These are phyloP conservation scores for Allantophomopsis cytisporea DNA, from an alignment of 2,329 filamentous ascomycete genomes.

Conservation along the genomic window DNA sequence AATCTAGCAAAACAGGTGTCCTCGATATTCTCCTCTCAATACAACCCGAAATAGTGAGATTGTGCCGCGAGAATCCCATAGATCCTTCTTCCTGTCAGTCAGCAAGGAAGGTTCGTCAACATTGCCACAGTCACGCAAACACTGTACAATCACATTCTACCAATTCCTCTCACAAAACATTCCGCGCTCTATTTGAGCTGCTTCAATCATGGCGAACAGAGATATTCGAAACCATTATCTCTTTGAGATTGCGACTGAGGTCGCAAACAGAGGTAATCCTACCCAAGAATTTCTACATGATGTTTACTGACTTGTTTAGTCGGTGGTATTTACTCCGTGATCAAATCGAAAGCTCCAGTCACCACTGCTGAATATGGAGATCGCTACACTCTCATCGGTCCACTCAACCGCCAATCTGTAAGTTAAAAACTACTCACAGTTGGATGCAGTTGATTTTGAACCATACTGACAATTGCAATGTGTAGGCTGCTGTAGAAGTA, in stretches of 20 bases:
- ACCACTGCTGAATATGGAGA: constrained; percentile 98
- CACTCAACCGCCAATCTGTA: constrained; percentile 83
- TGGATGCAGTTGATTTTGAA: constrained; percentile 7
- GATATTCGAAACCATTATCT: constrained; percentile 94
- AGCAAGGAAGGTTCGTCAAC: too few species aligned
- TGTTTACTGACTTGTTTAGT: constrained; percentile 34
- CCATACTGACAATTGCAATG: constrained; percentile 5
- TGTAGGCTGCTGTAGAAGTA: constrained; percentile 91
- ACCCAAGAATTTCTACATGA: not conserved
- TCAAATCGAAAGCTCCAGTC: constrained; percentile 97
- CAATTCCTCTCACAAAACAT: too few species aligned
- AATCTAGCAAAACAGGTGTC: too few species aligned
- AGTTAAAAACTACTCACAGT: constrained; percentile 18
- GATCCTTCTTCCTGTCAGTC: too few species aligned
- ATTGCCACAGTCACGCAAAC: too few species aligned
- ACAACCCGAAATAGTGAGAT: too few species aligned
- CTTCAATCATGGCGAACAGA: constrained; percentile 6
- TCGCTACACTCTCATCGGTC: constrained; percentile 87
- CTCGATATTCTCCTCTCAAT: too few species aligned
- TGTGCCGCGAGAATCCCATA: too few species aligned
- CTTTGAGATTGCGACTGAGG: constrained; percentile 94
- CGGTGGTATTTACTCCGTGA: constrained; percentile 95
- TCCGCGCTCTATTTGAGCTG: too few species aligned
- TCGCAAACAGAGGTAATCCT: constrained; percentile 74
- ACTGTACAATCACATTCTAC: too few species aligned